Evolutionary conservation across 2,329 filamentous ascomycete species (phyloP).

Genomic region (Verruconis gallopava): DNA sequence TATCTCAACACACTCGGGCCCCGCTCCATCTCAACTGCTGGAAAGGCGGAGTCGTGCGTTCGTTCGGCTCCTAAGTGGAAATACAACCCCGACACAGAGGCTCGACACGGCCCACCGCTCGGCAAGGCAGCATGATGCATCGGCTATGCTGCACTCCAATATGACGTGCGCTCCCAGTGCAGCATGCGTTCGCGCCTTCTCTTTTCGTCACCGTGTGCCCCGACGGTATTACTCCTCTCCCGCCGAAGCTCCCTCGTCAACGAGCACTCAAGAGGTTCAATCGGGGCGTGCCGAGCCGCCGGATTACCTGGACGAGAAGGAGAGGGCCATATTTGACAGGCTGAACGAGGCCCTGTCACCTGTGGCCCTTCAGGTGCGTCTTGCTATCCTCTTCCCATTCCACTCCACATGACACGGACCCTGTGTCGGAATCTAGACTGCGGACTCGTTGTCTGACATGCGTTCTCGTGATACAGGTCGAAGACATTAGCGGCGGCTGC

Average conservation of each 20-base stretch:
- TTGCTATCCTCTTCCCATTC: background rate
- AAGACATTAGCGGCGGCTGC: slow-evolving; percentile 73
- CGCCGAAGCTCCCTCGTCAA: background rate
- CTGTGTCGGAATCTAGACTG: background rate
- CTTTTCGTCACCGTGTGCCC: no score
- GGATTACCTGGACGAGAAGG: slow-evolving; percentile 33
- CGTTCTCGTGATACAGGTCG: slow-evolving; percentile 40
- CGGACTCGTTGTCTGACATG: slow-evolving; percentile 6
- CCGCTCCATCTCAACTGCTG: no score
- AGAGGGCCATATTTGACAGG: slow-evolving; percentile 35
- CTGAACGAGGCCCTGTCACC: slow-evolving; percentile 30
- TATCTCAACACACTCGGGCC: no score
- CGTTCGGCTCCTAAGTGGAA: no score
- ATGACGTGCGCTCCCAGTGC: no score
- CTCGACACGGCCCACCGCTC: no score
- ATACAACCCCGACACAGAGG: no score
- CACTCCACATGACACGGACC: background rate
- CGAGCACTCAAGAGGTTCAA: background rate
- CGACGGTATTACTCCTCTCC: background rate
- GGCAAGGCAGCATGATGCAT: no score
- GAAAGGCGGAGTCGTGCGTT: no score
- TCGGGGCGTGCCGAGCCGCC: slow-evolving; percentile 23
- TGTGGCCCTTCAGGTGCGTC: slow-evolving; percentile 32
- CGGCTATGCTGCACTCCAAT: no score
- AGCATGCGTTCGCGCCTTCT: no score